Evolutionary conservation across 2,329 filamentous ascomycete species (phyloP), one percentile per base, ranked within the genome.

Genomic region (Botryotinia globosa): DNA sequence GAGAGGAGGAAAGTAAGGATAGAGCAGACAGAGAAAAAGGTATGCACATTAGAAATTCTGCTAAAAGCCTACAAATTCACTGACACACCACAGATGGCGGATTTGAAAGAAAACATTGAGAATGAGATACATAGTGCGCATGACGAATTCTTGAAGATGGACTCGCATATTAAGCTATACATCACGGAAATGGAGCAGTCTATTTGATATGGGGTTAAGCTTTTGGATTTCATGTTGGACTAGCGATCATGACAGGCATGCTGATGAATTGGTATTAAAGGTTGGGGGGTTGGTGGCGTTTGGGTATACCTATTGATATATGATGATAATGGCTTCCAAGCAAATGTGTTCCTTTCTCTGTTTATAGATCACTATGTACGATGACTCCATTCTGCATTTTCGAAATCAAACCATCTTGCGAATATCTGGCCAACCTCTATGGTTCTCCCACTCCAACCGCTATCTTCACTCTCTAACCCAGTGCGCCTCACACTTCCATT

Each of bases 131-230:
- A 96, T 80, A 89, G 89, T 72, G 94, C 96, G 1, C 90, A 97
- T 78, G 94, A 97, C 77, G 94, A 98, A 84, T 99, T 97, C 83
- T 87, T 97, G 81, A 98, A 98, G 89, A 92, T 99, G 89, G 95
- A 98, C 82, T 91, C 94, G 54, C 96, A 99, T 81, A 97, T 99
- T 82, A 95, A 94, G 83, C 86, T 98, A 75, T 99, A 99, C 85
- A 97, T 99, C 80, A 97, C 93, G 7, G 96, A 99, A 86, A 98
- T 99, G 94, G 96, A 98, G 83, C 94, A 98, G 83, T 91, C 91
- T 72, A 89, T 72, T 44, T 72, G 54, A 72, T 78, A 64, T 73
- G 37, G n/a, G 44, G 70, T 75, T 44, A 20, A 72, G 69, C 37
- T 73, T 74, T 72, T 76, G 45, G 74, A 63, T 73, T 72, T 58